Percentiles rank a stretch among this genome's conserved stretches.
Evolutionary conservation across 306 rosid genomes (phyloP).

Genomic region (Hippophae tibetana): DNA sequence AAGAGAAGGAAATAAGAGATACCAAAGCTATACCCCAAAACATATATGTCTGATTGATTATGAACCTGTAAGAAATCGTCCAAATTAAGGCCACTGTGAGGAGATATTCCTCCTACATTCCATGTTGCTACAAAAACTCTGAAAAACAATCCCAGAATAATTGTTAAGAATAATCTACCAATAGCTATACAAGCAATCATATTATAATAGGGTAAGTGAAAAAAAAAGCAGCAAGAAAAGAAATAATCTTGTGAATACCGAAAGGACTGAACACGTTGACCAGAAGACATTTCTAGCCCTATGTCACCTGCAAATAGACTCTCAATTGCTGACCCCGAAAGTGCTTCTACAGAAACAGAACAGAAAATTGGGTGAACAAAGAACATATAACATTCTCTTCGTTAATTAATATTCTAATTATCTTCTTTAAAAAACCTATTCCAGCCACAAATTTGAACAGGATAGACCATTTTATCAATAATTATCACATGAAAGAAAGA

Average conservation of each 20-base stretch:
- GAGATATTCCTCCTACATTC: slow-evolving; percentile 95
- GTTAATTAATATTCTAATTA: no score
- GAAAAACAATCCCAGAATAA: slow-evolving; percentile 2
- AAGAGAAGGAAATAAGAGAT: neutral
- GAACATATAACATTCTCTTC: no score
- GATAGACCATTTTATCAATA: no score
- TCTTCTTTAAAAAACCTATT: no score
- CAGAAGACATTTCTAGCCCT: slow-evolving; percentile 40
- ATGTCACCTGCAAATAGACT: slow-evolving; percentile 20
- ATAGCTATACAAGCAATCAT: neutral
- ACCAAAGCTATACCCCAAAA: slow-evolving; percentile 58
- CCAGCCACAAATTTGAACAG: no score
- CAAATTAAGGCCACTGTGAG: slow-evolving; percentile 53
- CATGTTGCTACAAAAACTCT: slow-evolving; percentile 86
- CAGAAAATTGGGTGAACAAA: no score
- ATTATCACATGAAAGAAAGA: no score
- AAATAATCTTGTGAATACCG: slow-evolving; percentile 35
- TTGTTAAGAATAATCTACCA: neutral
- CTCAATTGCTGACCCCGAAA: slow-evolving; percentile 24
- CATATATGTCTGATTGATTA: slow-evolving; percentile 63
- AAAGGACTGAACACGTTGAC: slow-evolving; percentile 46
- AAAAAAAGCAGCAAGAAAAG: neutral
- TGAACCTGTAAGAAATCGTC: slow-evolving; percentile 69
- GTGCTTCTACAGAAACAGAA: slow-evolving; percentile 29
- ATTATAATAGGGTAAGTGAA: neutral